phyloP scores from a whole-genome alignment of 768 basidiomycete species.

The Hygrocybe coccinea region DNA sequence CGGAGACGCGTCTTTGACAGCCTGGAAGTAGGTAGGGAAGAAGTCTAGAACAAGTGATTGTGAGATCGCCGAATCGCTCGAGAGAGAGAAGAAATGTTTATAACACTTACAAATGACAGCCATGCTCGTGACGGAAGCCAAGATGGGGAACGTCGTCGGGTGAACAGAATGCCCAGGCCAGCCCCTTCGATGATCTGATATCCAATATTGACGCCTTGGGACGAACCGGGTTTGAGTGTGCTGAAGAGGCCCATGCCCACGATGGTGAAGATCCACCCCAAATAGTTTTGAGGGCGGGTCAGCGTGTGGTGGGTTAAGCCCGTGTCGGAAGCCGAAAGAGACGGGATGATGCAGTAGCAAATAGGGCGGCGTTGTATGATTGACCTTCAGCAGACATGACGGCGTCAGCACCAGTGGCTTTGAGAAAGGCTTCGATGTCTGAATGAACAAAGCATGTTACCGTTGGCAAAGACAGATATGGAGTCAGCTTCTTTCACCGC shows the following conservation, averaged over 20 bases:
- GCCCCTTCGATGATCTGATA: constrained; percentile 17
- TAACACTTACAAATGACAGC: constrained; percentile 20
- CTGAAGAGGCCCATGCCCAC: constrained; percentile 42
- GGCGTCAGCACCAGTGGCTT: constrained; percentile 81
- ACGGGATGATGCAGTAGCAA: constrained; percentile 33
- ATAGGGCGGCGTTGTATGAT: constrained; percentile 87
- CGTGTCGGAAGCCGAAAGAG: no score
- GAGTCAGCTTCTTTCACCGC: constrained; percentile 87
- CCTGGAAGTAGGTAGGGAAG: constrained; percentile 46
- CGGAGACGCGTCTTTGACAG: constrained; percentile 34
- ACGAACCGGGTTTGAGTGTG: no score
- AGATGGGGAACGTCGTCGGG: constrained; percentile 39
- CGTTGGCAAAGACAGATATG: constrained; percentile 95
- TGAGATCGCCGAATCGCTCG: constrained; percentile 4
- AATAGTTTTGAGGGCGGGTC: constrained; percentile 24
- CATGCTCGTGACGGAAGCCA: constrained; percentile 35
- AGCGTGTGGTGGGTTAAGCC: no score
- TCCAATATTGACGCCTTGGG: no score
- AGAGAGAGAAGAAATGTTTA: background rate
- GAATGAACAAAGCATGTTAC: constrained; percentile 84
- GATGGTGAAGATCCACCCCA: constrained; percentile 35
- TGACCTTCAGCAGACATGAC: constrained; percentile 96
- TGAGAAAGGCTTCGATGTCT: constrained; percentile 75
- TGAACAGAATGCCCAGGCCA: constrained; percentile 20
- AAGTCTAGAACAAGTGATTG: constrained; percentile 23